Evolutionary conservation across 352 stramenopile species (phyloP).

Genomic region (Plasmopara halstedii): DNA sequence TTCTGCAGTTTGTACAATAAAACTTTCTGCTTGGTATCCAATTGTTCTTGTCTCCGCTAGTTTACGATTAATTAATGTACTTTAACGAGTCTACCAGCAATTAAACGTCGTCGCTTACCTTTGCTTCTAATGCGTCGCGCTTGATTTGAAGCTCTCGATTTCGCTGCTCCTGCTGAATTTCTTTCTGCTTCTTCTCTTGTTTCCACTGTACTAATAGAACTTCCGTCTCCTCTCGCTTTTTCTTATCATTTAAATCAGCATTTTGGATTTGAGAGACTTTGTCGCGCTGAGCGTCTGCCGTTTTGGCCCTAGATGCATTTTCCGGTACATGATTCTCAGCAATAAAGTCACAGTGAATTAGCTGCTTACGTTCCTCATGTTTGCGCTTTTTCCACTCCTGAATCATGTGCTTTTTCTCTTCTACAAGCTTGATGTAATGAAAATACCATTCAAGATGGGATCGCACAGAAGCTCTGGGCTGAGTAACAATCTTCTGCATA

Average conservation of each 20-base stretch:
- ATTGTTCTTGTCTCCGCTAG: constrained; percentile 43
- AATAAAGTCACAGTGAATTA: constrained; percentile 37
- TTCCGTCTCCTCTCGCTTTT: constrained; percentile 21
- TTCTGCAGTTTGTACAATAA: constrained; percentile 70
- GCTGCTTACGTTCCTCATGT: constrained; percentile 32
- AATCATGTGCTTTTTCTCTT: constrained; percentile 59
- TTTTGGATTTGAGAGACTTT: neutral
- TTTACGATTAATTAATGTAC: neutral
- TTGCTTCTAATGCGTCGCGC: constrained; percentile 36
- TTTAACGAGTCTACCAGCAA: neutral
- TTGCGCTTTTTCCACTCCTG: constrained; percentile 48
- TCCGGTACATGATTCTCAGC: constrained; percentile 3
- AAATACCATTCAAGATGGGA: constrained; percentile 69
- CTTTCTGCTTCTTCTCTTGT: constrained; percentile 32
- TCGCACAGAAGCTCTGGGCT: constrained; percentile 42
- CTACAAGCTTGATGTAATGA: constrained; percentile 34
- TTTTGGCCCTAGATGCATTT: neutral
- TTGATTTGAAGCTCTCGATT: constrained; percentile 23
- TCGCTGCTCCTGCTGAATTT: constrained; percentile 21
- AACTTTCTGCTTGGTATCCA: constrained; percentile 75
- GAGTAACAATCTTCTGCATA: constrained; percentile 42
- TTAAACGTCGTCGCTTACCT: constrained; percentile 20
- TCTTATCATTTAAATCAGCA: constrained; percentile 3
- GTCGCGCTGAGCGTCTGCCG: neutral
- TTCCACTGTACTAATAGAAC: constrained; percentile 34